Evolutionary conservation across 192 early-diverging fungal genomes (phyloP), one percentile per base, ranked within the genome.

Genomic region (Oehlia diaphana): DNA sequence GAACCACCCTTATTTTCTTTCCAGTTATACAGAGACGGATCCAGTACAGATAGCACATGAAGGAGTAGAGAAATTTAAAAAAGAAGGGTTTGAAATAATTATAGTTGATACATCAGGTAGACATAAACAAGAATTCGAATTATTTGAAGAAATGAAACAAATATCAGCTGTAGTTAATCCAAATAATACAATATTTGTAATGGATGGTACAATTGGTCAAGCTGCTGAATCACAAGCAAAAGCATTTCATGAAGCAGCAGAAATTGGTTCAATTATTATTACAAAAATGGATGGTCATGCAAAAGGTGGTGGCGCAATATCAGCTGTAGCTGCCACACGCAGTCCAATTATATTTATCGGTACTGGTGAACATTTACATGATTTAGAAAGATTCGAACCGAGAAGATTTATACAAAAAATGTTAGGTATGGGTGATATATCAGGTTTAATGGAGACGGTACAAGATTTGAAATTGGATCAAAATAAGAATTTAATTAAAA

Each of bases 261-360:
- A 95, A 64, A 93, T 98, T 68, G 97, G 97, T 72, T 97, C 96
- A 5, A 96, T 98, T 66, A 93, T 98, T 80, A 96, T 98, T 44
- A 98, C 97, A 65, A 98, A 98, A 87, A 96, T 98, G 94, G 97
- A 98, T 83, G 97, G 97, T 23, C 97, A 98, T 77, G 97, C 97
- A 26, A 98, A 98, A 85, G 97, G 97, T 83, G 97, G 97, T 83
- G 97, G 97, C 87, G 97, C 97, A 33, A 98, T 98, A 63, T 97
- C 96, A 49, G 97, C 97, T 50, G 97, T 98, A 23, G 97, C 97
- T 7, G 96, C 97, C 6, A 98, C 96, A 1, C 88, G 91, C 9
- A 94, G 93, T 82, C 96, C 96, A 9, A 98, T 98, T 73, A 89
- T 96, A 58, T 98, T 98, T 75, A 97, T 98, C 78, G 97, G 96